Evolutionary conservation across 331 rosid genomes (phyloP).

Genomic region (Malus hybrid): DNA sequence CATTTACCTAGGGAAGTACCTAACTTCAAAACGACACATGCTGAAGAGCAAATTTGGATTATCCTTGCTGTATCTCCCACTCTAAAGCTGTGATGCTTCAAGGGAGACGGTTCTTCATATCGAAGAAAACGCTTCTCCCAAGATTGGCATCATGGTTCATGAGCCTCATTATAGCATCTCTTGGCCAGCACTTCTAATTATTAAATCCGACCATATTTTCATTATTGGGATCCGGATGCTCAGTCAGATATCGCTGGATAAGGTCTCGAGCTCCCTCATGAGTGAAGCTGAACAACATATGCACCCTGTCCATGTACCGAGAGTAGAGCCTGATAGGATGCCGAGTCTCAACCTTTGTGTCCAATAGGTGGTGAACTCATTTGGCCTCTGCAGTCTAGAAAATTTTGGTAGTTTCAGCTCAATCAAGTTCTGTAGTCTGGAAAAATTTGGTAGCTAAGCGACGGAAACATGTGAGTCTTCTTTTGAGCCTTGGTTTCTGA

Average conservation of each 20-base stretch:
- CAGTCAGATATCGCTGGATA: slow-evolving; percentile 91
- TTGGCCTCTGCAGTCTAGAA: slow-evolving; percentile 95
- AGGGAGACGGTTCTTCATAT: slow-evolving; percentile 96
- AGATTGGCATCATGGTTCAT: slow-evolving; percentile 99
- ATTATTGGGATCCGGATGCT: slow-evolving; percentile 97
- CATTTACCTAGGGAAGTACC: slow-evolving; percentile 93
- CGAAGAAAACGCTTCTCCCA: slow-evolving; percentile 98
- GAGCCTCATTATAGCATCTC: slow-evolving; percentile 99
- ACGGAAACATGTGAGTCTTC: slow-evolving; percentile 78
- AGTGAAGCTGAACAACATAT: slow-evolving; percentile 87
- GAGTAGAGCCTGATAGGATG: slow-evolving; percentile 96
- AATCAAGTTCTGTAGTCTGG: slow-evolving; percentile 92
- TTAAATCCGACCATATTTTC: slow-evolving; percentile 99
- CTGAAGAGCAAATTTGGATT: slow-evolving; percentile 96
- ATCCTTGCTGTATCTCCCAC: slow-evolving; percentile 99
- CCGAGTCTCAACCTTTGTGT: slow-evolving; percentile 86
- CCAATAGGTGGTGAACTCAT: slow-evolving; percentile 84
- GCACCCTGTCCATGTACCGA: slow-evolving; percentile 85
- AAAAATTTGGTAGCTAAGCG: slow-evolving; percentile 91
- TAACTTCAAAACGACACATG: slow-evolving; percentile 98
- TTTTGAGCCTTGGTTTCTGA: slow-evolving; percentile 92
- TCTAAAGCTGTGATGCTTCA: slow-evolving; percentile 91
- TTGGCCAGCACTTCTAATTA: slow-evolving; percentile 97
- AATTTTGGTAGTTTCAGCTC: slow-evolving; percentile 79
- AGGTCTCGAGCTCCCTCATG: slow-evolving; percentile 97